Conservation (phyloP, 805 yeast species). For the Jamesozyma rosinii region DNA sequence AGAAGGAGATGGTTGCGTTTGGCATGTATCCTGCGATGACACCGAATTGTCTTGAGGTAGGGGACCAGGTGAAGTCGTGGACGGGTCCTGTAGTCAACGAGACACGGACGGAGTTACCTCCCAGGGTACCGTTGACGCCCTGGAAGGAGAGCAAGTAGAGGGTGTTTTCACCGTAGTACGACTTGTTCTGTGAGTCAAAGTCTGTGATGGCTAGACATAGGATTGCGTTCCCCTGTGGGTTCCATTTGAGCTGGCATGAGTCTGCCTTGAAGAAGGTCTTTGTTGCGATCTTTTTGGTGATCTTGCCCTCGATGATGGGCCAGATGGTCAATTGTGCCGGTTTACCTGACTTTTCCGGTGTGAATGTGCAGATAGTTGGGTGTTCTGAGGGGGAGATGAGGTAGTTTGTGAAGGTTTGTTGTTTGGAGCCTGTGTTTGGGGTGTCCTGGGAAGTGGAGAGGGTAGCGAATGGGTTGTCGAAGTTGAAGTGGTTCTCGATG, state of each 20-base stretch:
- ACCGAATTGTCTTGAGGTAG: constrained; percentile 91
- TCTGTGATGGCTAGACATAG: constrained; percentile 92
- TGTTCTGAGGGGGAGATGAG: constrained; percentile 79
- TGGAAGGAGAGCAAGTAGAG: constrained; percentile 56
- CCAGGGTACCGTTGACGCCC: constrained; percentile 63
- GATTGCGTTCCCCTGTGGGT: constrained; percentile 85
- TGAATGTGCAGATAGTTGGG: constrained; percentile 82
- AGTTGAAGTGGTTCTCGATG: constrained; percentile 33
- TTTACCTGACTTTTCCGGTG: constrained; percentile 77
- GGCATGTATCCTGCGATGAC: constrained; percentile 98
- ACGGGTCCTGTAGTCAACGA: constrained; percentile 88
- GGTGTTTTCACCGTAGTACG: constrained; percentile 94
- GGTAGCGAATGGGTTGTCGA: constrained; percentile 48
- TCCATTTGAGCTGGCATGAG: constrained; percentile 87
- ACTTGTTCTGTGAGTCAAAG: constrained; percentile 86
- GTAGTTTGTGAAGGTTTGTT: constrained; percentile 32
- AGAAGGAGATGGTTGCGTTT: constrained; percentile 74
- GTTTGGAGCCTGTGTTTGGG: constrained; percentile 28
- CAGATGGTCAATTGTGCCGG: constrained; percentile 85
- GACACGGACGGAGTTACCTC: constrained; percentile 83
- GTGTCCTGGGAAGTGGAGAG: constrained; percentile 30
- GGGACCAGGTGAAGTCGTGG: constrained; percentile 96
- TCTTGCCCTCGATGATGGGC: constrained; percentile 32
- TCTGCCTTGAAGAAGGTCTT: constrained; percentile 95
- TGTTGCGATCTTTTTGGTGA: constrained; percentile 62